Base-by-base conservation (phyloP, 495 filamentous ascomycete genomes). In the Aspergillus sparsus region DNA sequence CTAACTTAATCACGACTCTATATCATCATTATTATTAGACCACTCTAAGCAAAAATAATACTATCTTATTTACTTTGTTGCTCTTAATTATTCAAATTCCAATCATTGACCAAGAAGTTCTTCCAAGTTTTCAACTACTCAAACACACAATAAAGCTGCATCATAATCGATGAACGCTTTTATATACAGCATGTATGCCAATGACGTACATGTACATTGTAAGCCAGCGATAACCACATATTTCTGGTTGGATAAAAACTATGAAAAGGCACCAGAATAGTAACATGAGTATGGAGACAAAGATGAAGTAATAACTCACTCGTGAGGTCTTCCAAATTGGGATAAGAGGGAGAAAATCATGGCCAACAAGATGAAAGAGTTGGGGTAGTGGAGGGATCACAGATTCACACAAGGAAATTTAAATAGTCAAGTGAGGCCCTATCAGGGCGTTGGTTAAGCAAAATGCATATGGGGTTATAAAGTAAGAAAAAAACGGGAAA, bases 121-220 rank as follows among this genome's bases (percentile, higher is more conserved):
- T 13, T 49, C 37, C 50, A 33, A 49, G 18, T 18, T 31, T 39
- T 51, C 41, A 42, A 53, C 32, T 62, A 58, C 44, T 66, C 18
- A 61, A 52, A 58, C 36, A 62, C 41, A 44, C 12, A 55, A 57
- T 55, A 3, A 49, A 47, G 57, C 53, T 63, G 58, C 58, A 58
- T 61, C 35, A 55, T 53, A 55, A 65, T 49, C 50, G 53, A 57
- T 53, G 47, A 55, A 59, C 60, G 63, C 62, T 66, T 60, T 63
- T 74, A 74, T 76, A 60, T 75, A 77, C 71, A 74, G 68, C 67
- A 67, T 63, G 61, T 67, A 62, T 62, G 67, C 68, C 65, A 63
- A 44, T 55, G 45, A 33, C 32, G 56, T 69, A 68, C 69, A 71
- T 71, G 63, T 75, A 74, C 70, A 75, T 71, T 68, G 69, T 64